These are phyloP conservation scores for Clarireedia sp. DNA, from an alignment of 2,329 filamentous ascomycete species.

Conservation along the genomic window DNA sequence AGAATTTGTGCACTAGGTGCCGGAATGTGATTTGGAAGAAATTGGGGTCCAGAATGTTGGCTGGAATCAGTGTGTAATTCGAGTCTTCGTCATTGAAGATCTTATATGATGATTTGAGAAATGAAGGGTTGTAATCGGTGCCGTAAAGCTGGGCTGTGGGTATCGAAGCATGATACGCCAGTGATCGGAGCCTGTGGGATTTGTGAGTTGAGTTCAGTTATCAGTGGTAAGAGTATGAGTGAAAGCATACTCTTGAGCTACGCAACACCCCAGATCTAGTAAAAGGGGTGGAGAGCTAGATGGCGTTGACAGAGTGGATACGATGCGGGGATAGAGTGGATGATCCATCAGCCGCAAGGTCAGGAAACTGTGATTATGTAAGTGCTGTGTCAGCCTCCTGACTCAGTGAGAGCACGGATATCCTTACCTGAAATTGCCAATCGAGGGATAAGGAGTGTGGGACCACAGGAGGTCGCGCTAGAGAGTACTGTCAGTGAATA, in stretches of 20 bases:
- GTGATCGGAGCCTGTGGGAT: slow-evolving; percentile 26
- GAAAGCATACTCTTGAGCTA: slow-evolving; percentile 29
- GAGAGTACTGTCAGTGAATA: background rate
- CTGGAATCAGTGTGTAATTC: background rate
- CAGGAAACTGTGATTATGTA: background rate
- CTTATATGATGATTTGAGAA: slow-evolving; percentile 31
- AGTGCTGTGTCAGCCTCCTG: background rate
- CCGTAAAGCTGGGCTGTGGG: slow-evolving; percentile 28
- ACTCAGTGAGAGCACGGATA: background rate
- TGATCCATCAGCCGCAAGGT: slow-evolving; percentile 7
- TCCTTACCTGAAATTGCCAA: slow-evolving; percentile 17
- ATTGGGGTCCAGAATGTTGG: slow-evolving; percentile 7
- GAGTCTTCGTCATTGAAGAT: slow-evolving; percentile 31
- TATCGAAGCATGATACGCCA: slow-evolving; percentile 30
- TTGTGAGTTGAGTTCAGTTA: background rate
- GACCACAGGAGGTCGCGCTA: slow-evolving; percentile 19
- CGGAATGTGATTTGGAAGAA: slow-evolving; percentile 6
- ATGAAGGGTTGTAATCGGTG: slow-evolving; percentile 28
- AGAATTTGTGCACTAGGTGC: slow-evolving; percentile 1
- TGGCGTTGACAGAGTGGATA: slow-evolving; percentile 2
- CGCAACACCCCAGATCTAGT: slow-evolving; percentile 34
- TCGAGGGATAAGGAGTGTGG: slow-evolving; percentile 20
- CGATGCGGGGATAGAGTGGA: slow-evolving; percentile 9
- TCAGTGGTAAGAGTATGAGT: background rate
- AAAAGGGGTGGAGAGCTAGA: slow-evolving; percentile 13